Evolutionary conservation across 1,284 basidiomycete genomes (phyloP), one percentile per base, ranked within the genome.

Genomic region (Sparassis latifolia): DNA sequence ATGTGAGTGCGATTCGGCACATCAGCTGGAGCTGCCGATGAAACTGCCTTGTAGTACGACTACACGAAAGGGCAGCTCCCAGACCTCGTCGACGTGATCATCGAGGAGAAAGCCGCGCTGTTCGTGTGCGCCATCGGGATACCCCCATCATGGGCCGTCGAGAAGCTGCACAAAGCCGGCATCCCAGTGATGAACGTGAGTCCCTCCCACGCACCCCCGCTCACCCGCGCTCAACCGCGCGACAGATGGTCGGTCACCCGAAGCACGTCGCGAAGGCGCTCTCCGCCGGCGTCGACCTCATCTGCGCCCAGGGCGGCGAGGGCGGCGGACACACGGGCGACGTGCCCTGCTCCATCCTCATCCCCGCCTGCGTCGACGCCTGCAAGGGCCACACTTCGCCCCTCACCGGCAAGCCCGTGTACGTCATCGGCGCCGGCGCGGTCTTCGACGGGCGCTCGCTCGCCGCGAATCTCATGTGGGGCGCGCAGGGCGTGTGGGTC

Each of bases 111-210:
- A 63, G 71, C 88, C 0, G 69, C 78, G 28, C 78, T 95, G 5
- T 95, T 95, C 64, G 92, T 95, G 48, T 93, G 85, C 56, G 92
- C 89, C 33, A 77, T 91, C 45, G 92, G 92, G 56, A 82, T 94
- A 2, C 92, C 92, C 0, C 88, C 92, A 4, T 79, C 78, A 59
- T 74, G 79, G 55, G 83, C 78, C 28, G 89, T 94, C 29, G 88
- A 93, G 42, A 79, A 74, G 58, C 74, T 94, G 37, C 92, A 94
- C 72, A 70, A 78, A 57, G 86, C 86, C 5, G 84, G 87, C 7
- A 92, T 94, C 55, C 76, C 82, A 33, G 76, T 92, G 53, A 90
- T 92, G 88, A 94, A 94, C 63, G 79, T 82, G 58, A 58, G 77
- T 61, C 37, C 33, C 12, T 30, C 43, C n/a, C 40, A 30, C 42